Percentiles rank a stretch among this genome's conserved stretches.
Conservation (phyloP, 2,329 filamentous ascomycete species). For the Aspergillus fumigatiaffinis region DNA sequence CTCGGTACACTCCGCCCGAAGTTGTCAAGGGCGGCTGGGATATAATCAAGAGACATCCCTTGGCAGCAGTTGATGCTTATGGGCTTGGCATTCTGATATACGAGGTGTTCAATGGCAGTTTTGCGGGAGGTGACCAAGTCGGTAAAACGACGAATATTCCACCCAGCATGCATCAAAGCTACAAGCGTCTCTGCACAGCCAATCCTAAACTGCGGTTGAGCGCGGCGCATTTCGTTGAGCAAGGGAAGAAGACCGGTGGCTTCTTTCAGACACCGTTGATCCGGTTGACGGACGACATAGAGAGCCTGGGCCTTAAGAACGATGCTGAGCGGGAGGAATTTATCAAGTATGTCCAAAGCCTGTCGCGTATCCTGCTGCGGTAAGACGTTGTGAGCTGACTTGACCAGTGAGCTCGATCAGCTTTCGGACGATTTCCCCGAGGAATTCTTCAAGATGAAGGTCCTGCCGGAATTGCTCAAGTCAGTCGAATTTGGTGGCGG, state of each 20-base stretch:
- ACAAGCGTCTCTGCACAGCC: conserved; percentile 81
- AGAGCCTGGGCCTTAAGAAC: conserved; percentile 84
- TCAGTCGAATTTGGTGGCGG: conserved; percentile 98
- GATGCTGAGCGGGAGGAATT: conserved; percentile 82
- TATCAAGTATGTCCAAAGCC: conserved; percentile 55
- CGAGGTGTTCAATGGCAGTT: conserved; percentile 88
- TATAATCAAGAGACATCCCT: conserved; percentile 74
- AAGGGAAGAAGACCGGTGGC: conserved; percentile 73
- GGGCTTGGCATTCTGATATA: conserved; percentile 79
- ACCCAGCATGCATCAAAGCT: conserved; percentile 81
- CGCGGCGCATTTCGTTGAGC: conserved; percentile 81
- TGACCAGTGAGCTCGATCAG: conserved; percentile 66
- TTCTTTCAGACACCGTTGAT: conserved; percentile 95
- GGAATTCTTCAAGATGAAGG: conserved; percentile 97
- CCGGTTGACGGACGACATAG: conserved; percentile 85
- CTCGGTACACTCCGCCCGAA: conserved; percentile 82
- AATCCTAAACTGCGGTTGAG: conserved; percentile 87
- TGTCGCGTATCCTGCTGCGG: not conserved
- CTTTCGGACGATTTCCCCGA: conserved; percentile 93
- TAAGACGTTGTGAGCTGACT: conserved; percentile 19
- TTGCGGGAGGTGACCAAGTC: conserved; percentile 70
- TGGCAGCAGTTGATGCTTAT: conserved; percentile 81
- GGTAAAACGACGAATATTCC: conserved; percentile 84
- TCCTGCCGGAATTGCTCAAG: conserved; percentile 92
- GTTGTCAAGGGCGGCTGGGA: conserved; percentile 87